Base-by-base conservation (phyloP, 2,329 filamentous ascomycete species). In the Rutstroemia sp. region DNA sequence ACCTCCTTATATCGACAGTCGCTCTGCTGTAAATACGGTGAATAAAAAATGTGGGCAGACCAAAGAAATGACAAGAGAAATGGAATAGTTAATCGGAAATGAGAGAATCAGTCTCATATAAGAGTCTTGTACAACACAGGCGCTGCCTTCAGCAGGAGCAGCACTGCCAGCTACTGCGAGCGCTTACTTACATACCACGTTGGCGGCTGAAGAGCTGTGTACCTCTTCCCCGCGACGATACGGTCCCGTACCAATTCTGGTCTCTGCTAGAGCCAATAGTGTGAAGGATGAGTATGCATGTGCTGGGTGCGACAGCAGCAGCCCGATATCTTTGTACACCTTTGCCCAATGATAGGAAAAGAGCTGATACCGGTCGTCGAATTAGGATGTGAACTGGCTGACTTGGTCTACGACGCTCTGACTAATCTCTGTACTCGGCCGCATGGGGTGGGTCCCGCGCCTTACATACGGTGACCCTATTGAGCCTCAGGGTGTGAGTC, bases 101-200 rank as follows among this genome's bases (percentile, higher is more conserved):
- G 12, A 12, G 18, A 23, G 41, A 44, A 44, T 18, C 41, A 23
- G 18, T n/a, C n/a, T 19, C 21, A 23, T 19, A 19, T 19, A 19
- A 23, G 9, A 18, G 7, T 19, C 8, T 30, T 45, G 5, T 21
- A 37, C 6, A 37, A 30, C 30, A 16, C 18, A 27, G 45, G 12
- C 12, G 41, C 25, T 16, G 21, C 47, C 47, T 23, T 48, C 47
- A 45, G 25, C 10, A 16, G 8, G 39, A 42, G 30, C 8, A 18
- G 14, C 34, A 30, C 23, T 19, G 42, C 18, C 14, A 42, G 37
- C 18, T 14, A 30, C 47, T 45, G 27, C 42, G 42, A 48, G 53
- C 47, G 53, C 47, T 51, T 55, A 51, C 47, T 18, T 55, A 51
- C 47, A 16, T 50, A 19, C 52, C 38, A 44, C 23, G 46, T 21